Evolutionary conservation across 192 early-diverging fungal genomes (phyloP).

Genomic region (Coemansia sp.): DNA sequence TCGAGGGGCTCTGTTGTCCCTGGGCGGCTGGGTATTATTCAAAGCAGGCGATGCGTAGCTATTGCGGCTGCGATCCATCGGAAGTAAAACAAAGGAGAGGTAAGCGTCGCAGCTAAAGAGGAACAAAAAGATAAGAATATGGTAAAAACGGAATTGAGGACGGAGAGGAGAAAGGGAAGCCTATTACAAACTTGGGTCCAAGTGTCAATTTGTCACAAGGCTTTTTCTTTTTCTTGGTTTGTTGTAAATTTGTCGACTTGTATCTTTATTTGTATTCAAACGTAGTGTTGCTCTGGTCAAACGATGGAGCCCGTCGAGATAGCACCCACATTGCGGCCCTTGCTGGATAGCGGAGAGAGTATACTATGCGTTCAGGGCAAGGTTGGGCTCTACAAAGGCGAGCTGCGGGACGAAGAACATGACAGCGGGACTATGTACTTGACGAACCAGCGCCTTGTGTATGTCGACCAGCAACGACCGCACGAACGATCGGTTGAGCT

Average conservation of each 20-base stretch:
- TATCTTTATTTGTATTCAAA: neutral
- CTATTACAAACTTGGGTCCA: too few relatives aligned
- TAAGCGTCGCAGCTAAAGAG: neutral
- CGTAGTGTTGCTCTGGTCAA: neutral
- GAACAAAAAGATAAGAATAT: too few relatives aligned
- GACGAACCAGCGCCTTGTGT: slow-evolving; percentile 77
- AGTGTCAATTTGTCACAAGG: too few relatives aligned
- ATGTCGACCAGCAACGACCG: slow-evolving; percentile 69
- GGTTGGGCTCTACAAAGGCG: slow-evolving; percentile 51
- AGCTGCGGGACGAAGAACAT: slow-evolving; percentile 58
- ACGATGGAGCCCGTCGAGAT: slow-evolving; percentile 48
- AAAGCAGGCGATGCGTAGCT: neutral
- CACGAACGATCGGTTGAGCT: slow-evolving; percentile 61
- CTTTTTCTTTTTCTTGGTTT: too few relatives aligned
- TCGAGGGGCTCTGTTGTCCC: neutral
- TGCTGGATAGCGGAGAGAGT: slow-evolving; percentile 46
- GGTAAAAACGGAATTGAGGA: too few relatives aligned
- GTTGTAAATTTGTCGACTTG: neutral
- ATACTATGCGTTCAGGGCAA: slow-evolving; percentile 49
- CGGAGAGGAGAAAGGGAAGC: too few relatives aligned
- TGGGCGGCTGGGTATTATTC: too few relatives aligned
- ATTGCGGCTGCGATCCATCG: neutral
- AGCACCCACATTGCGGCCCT: slow-evolving; percentile 48
- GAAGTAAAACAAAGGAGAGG: neutral
- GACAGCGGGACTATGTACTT: slow-evolving; percentile 76